A percentile compares a stretch with the other conserved stretches of the same genome.
Conservation (phyloP, 2,329 filamentous ascomycete genomes). For the Epichloe typhina region DNA sequence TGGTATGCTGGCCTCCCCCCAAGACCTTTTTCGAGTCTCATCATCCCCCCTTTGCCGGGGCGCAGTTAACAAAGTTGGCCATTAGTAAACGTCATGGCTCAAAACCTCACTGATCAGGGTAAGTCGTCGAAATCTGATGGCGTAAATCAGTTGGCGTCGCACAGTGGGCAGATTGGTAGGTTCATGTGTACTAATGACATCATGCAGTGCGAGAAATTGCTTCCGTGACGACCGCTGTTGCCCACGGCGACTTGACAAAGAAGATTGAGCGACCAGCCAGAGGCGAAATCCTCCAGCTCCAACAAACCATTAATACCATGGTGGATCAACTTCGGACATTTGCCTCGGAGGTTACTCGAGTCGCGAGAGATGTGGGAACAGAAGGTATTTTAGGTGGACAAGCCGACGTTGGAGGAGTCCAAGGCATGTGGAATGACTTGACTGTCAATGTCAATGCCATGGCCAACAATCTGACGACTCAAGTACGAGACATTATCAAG, state of each 20-base stretch:
- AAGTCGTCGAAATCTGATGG: constrained; percentile 4
- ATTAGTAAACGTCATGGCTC: constrained; percentile 69
- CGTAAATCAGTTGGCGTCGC: background rate
- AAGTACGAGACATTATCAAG: constrained; percentile 89
- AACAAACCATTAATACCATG: constrained; percentile 84
- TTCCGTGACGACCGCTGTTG: constrained; percentile 71
- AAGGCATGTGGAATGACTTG: constrained; percentile 81
- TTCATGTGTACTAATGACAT: constrained; percentile 4
- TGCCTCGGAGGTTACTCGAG: constrained; percentile 70
- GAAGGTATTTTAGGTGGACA: constrained; percentile 74
- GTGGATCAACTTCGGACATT: constrained; percentile 75
- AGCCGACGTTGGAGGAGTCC: constrained; percentile 69
- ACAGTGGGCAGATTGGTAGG: background rate
- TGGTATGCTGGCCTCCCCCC: constrained; percentile 28
- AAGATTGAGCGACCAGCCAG: constrained; percentile 72
- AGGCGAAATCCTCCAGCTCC: constrained; percentile 70
- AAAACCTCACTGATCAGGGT: constrained; percentile 68
- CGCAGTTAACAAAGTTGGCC: constrained; percentile 11
- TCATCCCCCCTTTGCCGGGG: background rate
- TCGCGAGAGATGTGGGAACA: constrained; percentile 72
- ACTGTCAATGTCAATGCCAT: constrained; percentile 81
- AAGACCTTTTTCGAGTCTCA: background rate
- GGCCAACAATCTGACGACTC: constrained; percentile 76
- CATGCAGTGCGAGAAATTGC: constrained; percentile 63
- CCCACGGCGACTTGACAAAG: constrained; percentile 70